Evolutionary conservation across 179 eudicot genomes (phyloP), one percentile per base, ranked within the genome.

Genomic region (Drosera spatulata): DNA sequence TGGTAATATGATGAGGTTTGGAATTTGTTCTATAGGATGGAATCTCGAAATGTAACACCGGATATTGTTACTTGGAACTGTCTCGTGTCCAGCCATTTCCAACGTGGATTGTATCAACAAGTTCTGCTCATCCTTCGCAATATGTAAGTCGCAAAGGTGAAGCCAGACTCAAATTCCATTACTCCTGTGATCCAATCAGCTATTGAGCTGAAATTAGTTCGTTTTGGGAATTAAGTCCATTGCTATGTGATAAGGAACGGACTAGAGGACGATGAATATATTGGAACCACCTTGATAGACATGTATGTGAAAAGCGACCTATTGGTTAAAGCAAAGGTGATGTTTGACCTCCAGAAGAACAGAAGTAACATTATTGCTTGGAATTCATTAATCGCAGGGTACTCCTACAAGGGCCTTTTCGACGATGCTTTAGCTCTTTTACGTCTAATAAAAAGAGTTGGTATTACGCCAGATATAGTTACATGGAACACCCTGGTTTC

Each of bases 31-130:
- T 13, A 41, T 61, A 69, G 69, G 44, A 75, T 85, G 85, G 73
- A 67, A 61, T 50, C 55, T 50, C 57, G 43, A 41, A 63, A 68
- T 44, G 69, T 78, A 43, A 61, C 72, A 56, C 82, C 79, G 0
- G 91, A 82, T 46, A 65, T 73, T 38, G 70, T 84, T 57, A 84
- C 91, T 42, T 82, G 85, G 88, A 80, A 78, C 71, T 73, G 76
- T 69, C 79, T 85, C 64, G 53, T 85, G 56, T 80, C 82, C n/a
- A 82, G 85, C 47, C 80, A 82, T 71, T 68, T 80, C n/a, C 74
- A 63, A 56, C 14, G 61, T 22, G 82, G 83, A 61, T 72, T 72
- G 48, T 66, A 50, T 59, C 66, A 14, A 75, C 70, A 82, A 61
- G 83, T 80, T 45, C 44, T 80, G 65, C 39, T 5, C n/a, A 61